Conservation (phyloP, 352 stramenopile genomes). For the Elongisporangium prolatum region DNA sequence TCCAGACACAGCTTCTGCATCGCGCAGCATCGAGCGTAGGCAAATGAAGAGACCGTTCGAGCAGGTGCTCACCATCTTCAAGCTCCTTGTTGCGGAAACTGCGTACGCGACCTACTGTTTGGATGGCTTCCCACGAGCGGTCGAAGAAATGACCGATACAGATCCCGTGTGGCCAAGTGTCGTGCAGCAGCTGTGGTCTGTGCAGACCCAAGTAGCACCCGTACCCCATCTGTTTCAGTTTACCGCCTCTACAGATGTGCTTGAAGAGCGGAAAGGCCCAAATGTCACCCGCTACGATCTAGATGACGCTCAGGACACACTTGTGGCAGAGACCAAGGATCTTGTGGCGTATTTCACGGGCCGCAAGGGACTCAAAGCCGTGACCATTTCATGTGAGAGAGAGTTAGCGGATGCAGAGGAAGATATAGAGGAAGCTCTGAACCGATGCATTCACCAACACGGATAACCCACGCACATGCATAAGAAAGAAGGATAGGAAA, state of each 20-base stretch:
- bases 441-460: constrained; percentile 1
- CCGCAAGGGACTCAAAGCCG: constrained; percentile 1
- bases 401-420: constrained; percentile 31
- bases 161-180: constrained; percentile 26
- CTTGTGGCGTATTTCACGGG: constrained; percentile 22
- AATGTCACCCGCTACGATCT: constrained; percentile 24
- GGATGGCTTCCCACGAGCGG: constrained; percentile 36
- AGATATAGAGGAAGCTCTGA: constrained; percentile 26
- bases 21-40: neutral
- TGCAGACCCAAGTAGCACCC: constrained; percentile 22
- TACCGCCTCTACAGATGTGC: constrained; percentile 28
- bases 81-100: constrained; percentile 16
- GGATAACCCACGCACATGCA: neutral
- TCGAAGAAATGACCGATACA: constrained; percentile 10
- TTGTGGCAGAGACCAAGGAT: constrained; percentile 20
- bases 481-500: constrained; percentile 10
- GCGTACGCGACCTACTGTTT: constrained; percentile 20
- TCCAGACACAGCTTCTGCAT: neutral
- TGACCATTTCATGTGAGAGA: constrained; percentile 39
- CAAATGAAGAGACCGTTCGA: constrained; percentile 1
- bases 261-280: constrained; percentile 29
- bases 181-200: constrained; percentile 35
- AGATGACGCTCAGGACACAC: constrained; percentile 39
- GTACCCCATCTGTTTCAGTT: constrained; percentile 34
- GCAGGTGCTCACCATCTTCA: constrained; percentile 7